Evolutionary conservation across 2,329 filamentous ascomycete species (phyloP).

Genomic region (Epichloe gansuensis): DNA sequence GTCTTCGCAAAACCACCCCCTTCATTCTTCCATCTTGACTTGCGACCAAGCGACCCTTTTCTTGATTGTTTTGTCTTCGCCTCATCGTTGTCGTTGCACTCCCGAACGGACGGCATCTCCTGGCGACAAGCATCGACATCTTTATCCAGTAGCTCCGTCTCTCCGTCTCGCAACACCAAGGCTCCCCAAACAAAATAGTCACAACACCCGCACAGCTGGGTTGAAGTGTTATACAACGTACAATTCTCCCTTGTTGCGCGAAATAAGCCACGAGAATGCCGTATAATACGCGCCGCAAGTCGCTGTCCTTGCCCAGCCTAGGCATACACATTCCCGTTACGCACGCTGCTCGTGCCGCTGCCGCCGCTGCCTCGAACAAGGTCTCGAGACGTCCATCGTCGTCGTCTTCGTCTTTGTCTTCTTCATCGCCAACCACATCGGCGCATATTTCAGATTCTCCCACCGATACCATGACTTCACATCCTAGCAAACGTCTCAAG

Average conservation of each 20-base stretch:
- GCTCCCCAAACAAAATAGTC: neutral
- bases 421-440: slow-evolving; percentile 14
- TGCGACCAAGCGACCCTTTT: neutral
- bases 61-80: neutral
- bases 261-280: slow-evolving; percentile 45
- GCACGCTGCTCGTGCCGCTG: slow-evolving; percentile 45
- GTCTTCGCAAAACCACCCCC: neutral
- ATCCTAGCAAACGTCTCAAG: slow-evolving; percentile 59
- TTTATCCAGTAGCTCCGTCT: too few species aligned
- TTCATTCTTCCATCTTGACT: slow-evolving; percentile 1
- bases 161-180: neutral
- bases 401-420: slow-evolving; percentile 16
- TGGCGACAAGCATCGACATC: neutral
- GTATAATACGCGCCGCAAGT: slow-evolving; percentile 96
- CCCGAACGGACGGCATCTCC: neutral
- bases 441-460: slow-evolving; percentile 15
- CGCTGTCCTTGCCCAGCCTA: slow-evolving; percentile 79
- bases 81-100: neutral
- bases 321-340: slow-evolving; percentile 76
- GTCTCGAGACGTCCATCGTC: slow-evolving; percentile 18
- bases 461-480: slow-evolving; percentile 22
- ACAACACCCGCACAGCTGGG: neutral
- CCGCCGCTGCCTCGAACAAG: slow-evolving; percentile 31
- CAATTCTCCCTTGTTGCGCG: neutral
- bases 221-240: neutral